phyloP scores from a whole-genome alignment of 805 yeast genomes.

The Cyberlindnera xishuangbannaensis region DNA sequence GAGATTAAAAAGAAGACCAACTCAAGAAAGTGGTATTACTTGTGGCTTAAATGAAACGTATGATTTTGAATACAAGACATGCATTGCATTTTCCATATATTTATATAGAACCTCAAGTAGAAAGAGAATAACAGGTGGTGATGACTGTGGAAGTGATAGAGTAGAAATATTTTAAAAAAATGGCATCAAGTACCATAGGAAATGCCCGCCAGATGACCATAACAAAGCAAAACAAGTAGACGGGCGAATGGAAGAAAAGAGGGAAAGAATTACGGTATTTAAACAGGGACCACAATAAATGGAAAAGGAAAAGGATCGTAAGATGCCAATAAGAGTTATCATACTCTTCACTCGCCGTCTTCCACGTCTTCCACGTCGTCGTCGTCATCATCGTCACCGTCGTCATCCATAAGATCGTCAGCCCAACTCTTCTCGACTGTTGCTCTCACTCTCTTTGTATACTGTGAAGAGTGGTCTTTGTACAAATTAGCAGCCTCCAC shows the following conservation, averaged over 20 bases:
- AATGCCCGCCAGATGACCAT: background rate
- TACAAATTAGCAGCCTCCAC: slow-evolving; percentile 96
- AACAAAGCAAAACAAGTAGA: background rate
- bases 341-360: too few species aligned
- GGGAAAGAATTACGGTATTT: too few species aligned
- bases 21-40: slow-evolving; percentile 22
- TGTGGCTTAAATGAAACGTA: slow-evolving; percentile 21
- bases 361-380: too few species aligned
- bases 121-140: background rate
- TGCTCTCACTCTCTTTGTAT: slow-evolving; percentile 84
- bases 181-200: background rate
- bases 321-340: slow-evolving; percentile 19
- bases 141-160: background rate
- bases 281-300: too few species aligned
- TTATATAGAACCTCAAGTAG: background rate
- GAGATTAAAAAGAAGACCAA: slow-evolving; percentile 1
- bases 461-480: slow-evolving; percentile 91
- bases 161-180: too few species aligned
- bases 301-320: too few species aligned
- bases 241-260: background rate
- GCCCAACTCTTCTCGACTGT: slow-evolving; percentile 95
- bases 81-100: slow-evolving; percentile 1
- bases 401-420: slow-evolving; percentile 63
- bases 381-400: slow-evolving; percentile 39
- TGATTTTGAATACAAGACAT: too few species aligned